Evolutionary conservation across 2,329 filamentous ascomycete species (phyloP).

Genomic region (Aspergillus versicolor): DNA sequence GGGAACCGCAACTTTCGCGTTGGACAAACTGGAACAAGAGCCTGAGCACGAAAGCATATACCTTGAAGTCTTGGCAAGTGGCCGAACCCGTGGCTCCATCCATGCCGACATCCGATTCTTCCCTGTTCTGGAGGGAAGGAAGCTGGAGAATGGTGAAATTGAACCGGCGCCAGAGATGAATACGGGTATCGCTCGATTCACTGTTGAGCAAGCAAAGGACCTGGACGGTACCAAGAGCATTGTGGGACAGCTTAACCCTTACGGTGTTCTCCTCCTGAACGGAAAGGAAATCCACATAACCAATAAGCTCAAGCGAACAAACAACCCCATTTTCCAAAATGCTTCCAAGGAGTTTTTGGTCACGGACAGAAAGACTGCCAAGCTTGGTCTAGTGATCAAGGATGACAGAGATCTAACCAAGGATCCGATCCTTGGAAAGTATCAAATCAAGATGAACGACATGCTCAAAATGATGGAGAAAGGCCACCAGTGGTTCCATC

Average conservation of each 20-base stretch:
- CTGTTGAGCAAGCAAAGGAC: constrained; percentile 93
- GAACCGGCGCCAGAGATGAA: constrained; percentile 84
- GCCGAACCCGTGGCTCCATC: constrained; percentile 77
- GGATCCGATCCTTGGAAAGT: constrained; percentile 84
- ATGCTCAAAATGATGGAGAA: constrained; percentile 88
- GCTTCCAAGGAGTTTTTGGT: constrained; percentile 92
- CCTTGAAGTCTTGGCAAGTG: constrained; percentile 79
- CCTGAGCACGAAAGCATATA: constrained; percentile 79
- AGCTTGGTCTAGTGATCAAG: constrained; percentile 88
- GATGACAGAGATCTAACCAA: constrained; percentile 83
- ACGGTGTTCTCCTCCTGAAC: constrained; percentile 83
- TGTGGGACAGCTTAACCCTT: constrained; percentile 87
- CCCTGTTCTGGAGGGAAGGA: constrained; percentile 72
- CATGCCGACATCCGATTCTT: constrained; percentile 89
- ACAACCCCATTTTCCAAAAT: constrained; percentile 95
- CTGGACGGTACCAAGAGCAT: constrained; percentile 89
- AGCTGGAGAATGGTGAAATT: constrained; percentile 70
- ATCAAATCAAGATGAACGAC: constrained; percentile 93
- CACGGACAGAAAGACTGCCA: constrained; percentile 86
- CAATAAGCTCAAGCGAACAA: constrained; percentile 92
- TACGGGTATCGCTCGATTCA: constrained; percentile 91
- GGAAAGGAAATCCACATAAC: constrained; percentile 87
- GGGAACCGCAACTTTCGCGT: constrained; percentile 77
- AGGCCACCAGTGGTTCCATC: constrained; percentile 94
- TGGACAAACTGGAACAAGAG: constrained; percentile 78